Conservation (phyloP, 2,329 filamentous ascomycete genomes). For the Ophiosphaerella narmari region DNA sequence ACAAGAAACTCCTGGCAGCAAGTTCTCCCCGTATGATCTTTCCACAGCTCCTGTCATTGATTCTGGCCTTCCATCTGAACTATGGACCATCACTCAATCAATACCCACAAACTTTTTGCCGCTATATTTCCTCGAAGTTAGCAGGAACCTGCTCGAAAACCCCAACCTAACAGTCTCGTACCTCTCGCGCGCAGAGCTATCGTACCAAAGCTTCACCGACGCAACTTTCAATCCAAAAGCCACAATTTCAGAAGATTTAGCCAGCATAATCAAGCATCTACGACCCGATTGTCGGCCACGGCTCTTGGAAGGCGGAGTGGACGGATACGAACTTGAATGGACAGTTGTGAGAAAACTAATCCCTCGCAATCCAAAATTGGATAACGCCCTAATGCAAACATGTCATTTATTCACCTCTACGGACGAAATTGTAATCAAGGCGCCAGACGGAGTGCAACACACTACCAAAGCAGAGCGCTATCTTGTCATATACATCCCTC, state of each 20-base stretch:
- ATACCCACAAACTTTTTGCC: conserved; percentile 66
- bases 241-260: conserved; percentile 42
- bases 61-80: conserved; percentile 38
- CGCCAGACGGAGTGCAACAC: conserved; percentile 28
- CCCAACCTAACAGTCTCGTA: conserved; percentile 80
- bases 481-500: conserved; percentile 79
- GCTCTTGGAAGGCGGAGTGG: conserved; percentile 29
- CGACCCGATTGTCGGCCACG: conserved; percentile 46
- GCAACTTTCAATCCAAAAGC: conserved; percentile 40
- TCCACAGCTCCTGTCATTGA: conserved; percentile 21
- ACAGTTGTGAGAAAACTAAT: conserved; percentile 77
- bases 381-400: conserved; percentile 78
- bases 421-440: conserved; percentile 13
- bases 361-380: conserved; percentile 78
- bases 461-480: conserved; percentile 47
- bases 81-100: conserved; percentile 45
- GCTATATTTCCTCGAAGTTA: conserved; percentile 66
- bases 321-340: conserved; percentile 57
- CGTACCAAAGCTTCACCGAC: conserved; percentile 58
- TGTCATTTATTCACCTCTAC: conserved; percentile 68
- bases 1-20: conserved; percentile 12
- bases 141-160: conserved; percentile 76
- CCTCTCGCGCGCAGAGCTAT: conserved; percentile 78
- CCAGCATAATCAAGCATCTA: conserved; percentile 55
- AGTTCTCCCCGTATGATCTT: conserved; percentile 44